Conservation (phyloP, 1,139 yeast genomes). For the Debaryomycetaceae sp. region DNA sequence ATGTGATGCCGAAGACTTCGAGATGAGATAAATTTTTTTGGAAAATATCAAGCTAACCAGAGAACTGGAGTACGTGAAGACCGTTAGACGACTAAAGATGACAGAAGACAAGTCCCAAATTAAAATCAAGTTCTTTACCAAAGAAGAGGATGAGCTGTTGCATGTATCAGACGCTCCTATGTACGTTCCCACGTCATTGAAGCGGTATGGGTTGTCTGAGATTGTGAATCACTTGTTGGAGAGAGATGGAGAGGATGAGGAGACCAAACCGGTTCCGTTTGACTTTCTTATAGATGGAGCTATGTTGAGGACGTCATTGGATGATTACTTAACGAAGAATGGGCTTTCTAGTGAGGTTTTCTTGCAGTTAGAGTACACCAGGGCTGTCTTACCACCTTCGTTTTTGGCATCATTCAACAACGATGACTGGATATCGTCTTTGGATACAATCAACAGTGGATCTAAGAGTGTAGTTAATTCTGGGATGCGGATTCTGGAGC, state of each 20-base stretch:
- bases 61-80: conserved; percentile 2
- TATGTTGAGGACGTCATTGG: conserved; percentile 70
- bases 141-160: conserved; percentile 72
- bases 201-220: conserved; percentile 90
- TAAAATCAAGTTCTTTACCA: conserved; percentile 79
- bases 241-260: conserved; percentile 26
- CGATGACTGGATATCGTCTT: conserved; percentile 93
- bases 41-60: conserved; percentile 4
- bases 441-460: conserved; percentile 47
- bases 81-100: conserved; percentile 13
- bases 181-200: conserved; percentile 80
- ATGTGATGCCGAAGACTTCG: conserved; percentile 3
- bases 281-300: conserved; percentile 89
- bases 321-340: conserved; percentile 69
- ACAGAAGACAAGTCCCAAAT: conserved; percentile 44
- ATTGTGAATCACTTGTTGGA: conserved; percentile 84
- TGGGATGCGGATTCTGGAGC: conserved; percentile 25
- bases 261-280: conserved; percentile 74
- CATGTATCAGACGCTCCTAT: conserved; percentile 82
- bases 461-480: conserved; percentile 27
- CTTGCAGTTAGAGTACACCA: conserved; percentile 79
- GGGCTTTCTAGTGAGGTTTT: conserved; percentile 84
- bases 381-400: conserved; percentile 92
- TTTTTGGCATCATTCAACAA: conserved; percentile 83
- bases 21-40: conserved; percentile 13